Conservation (phyloP, 441 rosid species). For the Mallotus japonicus region DNA sequence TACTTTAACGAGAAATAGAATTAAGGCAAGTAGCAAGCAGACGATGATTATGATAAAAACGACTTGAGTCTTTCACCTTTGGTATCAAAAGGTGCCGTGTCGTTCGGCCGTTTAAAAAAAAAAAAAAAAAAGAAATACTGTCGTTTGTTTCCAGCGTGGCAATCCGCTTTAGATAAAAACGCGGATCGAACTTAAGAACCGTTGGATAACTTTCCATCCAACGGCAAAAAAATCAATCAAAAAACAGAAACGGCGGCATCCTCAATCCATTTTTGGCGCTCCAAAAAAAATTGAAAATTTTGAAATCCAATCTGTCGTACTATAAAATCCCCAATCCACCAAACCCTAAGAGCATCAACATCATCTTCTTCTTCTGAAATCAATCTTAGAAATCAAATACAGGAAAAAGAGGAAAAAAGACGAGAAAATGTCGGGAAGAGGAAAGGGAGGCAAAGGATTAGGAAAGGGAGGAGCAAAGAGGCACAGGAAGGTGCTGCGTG, state of each 20-base stretch:
- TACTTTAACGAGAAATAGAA: too few relatives aligned
- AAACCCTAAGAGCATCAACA: not conserved
- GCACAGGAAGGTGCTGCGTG: slow-evolving; percentile 17
- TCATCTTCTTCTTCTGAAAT: not conserved
- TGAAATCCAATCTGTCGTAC: not conserved
- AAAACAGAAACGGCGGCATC: not conserved
- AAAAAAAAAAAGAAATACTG: not conserved
- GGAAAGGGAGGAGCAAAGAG: slow-evolving; percentile 29
- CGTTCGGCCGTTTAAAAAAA: not conserved
- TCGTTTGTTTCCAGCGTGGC: not conserved
- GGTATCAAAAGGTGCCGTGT: too few relatives aligned
- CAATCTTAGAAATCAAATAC: not conserved
- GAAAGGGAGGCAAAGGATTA: slow-evolving; percentile 25
- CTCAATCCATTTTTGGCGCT: not conserved
- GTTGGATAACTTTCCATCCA: slow-evolving; percentile 8
- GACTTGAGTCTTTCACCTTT: too few relatives aligned
- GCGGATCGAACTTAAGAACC: slow-evolving; percentile 1
- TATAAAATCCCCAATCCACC: slow-evolving; percentile 6
- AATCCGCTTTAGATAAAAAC: not conserved
- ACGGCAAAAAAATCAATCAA: not conserved
- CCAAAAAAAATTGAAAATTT: not conserved
- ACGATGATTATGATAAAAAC: too few relatives aligned
- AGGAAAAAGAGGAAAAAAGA: not conserved
- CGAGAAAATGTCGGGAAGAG: slow-evolving; percentile 21
- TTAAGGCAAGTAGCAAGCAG: too few relatives aligned